A percentile compares a stretch with the other conserved stretches of the same genome.
These are phyloP conservation scores for Falciphora oryzae DNA, from an alignment of 2,329 filamentous ascomycete species.

Conservation along the genomic window DNA sequence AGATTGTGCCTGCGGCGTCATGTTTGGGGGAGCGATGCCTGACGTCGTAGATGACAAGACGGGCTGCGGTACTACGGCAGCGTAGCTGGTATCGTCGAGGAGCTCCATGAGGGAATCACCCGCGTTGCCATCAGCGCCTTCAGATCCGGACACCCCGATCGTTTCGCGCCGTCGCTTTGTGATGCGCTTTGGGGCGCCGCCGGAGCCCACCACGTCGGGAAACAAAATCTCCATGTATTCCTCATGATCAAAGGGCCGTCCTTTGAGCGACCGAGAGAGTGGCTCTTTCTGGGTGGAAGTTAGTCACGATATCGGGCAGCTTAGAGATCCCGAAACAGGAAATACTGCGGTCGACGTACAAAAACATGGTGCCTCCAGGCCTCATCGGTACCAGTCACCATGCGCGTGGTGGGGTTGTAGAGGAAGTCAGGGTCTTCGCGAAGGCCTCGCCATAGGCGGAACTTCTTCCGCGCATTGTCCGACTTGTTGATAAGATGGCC, in stretches of 20 bases:
- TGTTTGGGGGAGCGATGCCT: neutral
- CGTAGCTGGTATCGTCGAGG: conserved; percentile 28
- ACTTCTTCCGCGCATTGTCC: conserved; percentile 57
- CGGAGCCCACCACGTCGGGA: conserved; percentile 53
- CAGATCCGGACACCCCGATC: conserved; percentile 36
- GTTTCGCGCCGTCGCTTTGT: conserved; percentile 48
- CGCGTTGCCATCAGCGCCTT: conserved; percentile 42
- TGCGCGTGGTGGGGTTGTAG: conserved; percentile 45
- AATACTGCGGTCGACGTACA: conserved; percentile 30
- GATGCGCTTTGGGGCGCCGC: conserved; percentile 53
- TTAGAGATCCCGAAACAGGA: neutral
- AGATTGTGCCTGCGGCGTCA: conserved; percentile 2
- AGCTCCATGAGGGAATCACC: conserved; percentile 35
- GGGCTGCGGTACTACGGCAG: conserved; percentile 14
- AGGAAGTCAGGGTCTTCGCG: conserved; percentile 52
- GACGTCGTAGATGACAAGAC: neutral
- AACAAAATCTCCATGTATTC: conserved; percentile 56
- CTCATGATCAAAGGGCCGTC: conserved; percentile 54
- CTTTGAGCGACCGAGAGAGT: conserved; percentile 49
- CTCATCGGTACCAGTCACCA: conserved; percentile 50
- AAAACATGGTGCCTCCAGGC: conserved; percentile 53
- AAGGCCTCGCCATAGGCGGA: conserved; percentile 54
- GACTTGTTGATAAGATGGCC: conserved; percentile 59
- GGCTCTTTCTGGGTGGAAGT: conserved; percentile 43
- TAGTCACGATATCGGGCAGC: conserved; percentile 16